These are phyloP conservation scores for Cyclotella baltica DNA, from an alignment of 108 stramenopile genomes.

Conservation along the genomic window DNA sequence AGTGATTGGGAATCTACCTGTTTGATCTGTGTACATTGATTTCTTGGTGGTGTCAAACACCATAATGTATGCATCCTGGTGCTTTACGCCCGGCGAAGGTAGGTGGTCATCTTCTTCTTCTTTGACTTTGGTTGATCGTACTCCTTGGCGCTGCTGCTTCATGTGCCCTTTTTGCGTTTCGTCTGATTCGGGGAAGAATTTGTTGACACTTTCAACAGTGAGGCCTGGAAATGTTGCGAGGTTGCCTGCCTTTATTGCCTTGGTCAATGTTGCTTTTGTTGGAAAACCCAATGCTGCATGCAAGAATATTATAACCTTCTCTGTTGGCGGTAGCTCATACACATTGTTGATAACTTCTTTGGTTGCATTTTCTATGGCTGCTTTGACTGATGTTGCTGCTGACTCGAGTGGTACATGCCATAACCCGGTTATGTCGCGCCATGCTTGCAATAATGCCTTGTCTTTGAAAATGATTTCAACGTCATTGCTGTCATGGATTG, in stretches of 20 bases:
- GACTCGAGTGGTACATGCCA: not conserved
- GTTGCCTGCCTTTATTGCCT: not conserved
- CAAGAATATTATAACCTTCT: not conserved
- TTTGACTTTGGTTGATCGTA: not conserved
- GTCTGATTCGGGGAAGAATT: too few species aligned
- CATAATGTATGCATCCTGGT: not conserved
- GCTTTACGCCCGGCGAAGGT: not conserved
- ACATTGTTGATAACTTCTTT: not conserved
- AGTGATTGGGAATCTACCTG: not conserved
- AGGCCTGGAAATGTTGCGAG: conserved; percentile 3
- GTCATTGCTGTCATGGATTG: not conserved
- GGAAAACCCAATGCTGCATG: conserved; percentile 11
- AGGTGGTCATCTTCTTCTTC: not conserved
- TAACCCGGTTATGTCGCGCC: not conserved
- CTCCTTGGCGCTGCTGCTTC: too few species aligned
- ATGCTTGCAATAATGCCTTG: conserved; percentile 7
- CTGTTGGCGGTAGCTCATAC: conserved; percentile 2
- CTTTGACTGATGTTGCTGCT: not conserved
- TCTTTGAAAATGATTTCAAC: not conserved
- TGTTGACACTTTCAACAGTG: not conserved
- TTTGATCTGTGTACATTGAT: conserved; percentile 24
- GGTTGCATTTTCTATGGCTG: not conserved
- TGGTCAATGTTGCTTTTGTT: not conserved
- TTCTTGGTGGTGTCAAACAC: not conserved
- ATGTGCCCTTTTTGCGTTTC: too few species aligned